Conservation (phyloP, 1,284 basidiomycete species). For the Takashimella koratensis region DNA sequence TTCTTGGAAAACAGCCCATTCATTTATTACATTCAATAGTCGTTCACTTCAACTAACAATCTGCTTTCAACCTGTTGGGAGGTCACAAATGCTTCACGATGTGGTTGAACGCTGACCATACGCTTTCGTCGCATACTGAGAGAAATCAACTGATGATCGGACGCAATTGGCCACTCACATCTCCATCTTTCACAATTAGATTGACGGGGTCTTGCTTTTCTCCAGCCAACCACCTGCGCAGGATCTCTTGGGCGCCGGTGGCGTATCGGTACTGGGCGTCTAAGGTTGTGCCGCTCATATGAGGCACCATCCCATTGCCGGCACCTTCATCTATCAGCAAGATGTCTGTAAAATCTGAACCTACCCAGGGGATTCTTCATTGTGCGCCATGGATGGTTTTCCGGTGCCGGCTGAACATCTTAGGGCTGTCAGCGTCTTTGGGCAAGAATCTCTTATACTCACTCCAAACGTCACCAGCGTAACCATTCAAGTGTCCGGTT, state of each 20-base stretch:
- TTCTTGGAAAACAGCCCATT: no score
- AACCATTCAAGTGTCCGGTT: conserved; percentile 69
- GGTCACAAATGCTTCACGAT: no score
- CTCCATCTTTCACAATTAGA: conserved; percentile 67
- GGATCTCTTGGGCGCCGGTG: conserved; percentile 70
- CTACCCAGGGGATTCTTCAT: conserved; percentile 70
- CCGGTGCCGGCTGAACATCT: conserved; percentile 77
- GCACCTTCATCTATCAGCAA: conserved; percentile 1
- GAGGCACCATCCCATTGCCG: conserved; percentile 51
- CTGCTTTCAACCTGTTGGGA: no score
- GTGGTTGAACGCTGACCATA: conserved; percentile 45
- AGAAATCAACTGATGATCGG: neutral
- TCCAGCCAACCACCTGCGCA: conserved; percentile 68
- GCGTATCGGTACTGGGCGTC: conserved; percentile 91
- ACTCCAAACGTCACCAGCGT: conserved; percentile 65
- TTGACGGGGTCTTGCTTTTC: conserved; percentile 72
- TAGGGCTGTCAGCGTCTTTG: no score
- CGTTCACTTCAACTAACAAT: no score
- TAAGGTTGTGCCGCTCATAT: conserved; percentile 84
- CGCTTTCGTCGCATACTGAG: conserved; percentile 48
- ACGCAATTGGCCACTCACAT: no score
- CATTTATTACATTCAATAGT: no score
- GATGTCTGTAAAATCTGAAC: neutral
- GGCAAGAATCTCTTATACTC: no score
- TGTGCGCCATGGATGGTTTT: conserved; percentile 80